Evolutionary conservation across 805 yeast species (phyloP), one percentile per base, ranked within the genome.

Genomic region (Candida fluviatilis): DNA sequence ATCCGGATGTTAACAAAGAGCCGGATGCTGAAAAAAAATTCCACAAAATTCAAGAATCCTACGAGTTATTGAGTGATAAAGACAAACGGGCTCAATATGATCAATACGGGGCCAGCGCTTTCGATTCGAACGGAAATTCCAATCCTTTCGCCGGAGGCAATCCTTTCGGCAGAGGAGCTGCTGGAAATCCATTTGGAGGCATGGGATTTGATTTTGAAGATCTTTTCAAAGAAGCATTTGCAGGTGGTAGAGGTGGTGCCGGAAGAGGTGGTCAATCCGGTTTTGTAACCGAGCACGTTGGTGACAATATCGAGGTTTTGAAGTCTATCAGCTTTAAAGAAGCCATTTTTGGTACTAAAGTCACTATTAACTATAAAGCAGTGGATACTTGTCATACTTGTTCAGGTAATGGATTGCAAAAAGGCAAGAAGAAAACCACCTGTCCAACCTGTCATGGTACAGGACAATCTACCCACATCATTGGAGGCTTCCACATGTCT

Each of bases 401-500:
- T 68, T 59, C 75, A 19, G 96, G 98, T 5, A 68, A 84, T 10
- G 99, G 99, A 2, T 62, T 93, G 64, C 87, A 91, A 58, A 54
- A 68, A 11, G 91, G 90, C 18, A 78, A 77, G 43, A 75, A 76
- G 60, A 84, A 86, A 54, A 65, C 79, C 8, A 85, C 95, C 0
- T 93, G 99, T 70, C 66, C 77, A 1, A 65, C 86, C 2, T 93
- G 99, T 69, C 87, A 88, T 40, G 99, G 99, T 41, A 78, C 95
- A 0, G 99, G 99, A 4, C 83, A 90, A 25, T 79, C 83, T 13
- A 84, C 89, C 15, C 97, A 91, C 52, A 71, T 80, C 34, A 74
- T 85, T 56, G 96, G 95, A 3, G 98, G 98, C 0, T 93, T 91
- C 75, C 96, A 90, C 53, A 89, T 93, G 96, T 82, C 95, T 2